phyloP scores from a whole-genome alignment of 495 filamentous ascomycete genomes.

The Tuber indicum region DNA sequence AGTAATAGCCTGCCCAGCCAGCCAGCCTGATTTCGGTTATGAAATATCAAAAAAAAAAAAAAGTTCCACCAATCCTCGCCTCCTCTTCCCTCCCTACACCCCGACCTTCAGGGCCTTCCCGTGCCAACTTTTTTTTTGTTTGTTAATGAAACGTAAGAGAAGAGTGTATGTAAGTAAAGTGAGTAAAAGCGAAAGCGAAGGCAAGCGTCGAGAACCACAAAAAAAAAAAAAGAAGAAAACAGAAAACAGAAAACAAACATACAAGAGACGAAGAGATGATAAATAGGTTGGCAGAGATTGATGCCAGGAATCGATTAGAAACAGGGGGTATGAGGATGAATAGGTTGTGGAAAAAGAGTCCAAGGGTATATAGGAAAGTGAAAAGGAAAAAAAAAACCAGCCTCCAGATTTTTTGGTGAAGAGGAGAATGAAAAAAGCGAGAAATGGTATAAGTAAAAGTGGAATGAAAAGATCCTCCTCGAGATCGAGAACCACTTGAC shows the following conservation, averaged over 20 bases:
- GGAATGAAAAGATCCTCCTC: too few species aligned
- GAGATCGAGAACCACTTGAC: conserved; percentile 11
- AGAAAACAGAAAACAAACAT: conserved; percentile 12
- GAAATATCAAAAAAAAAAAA: neutral
- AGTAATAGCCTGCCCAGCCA: neutral
- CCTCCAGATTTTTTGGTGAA: neutral
- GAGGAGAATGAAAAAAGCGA: neutral
- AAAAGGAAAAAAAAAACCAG: neutral
- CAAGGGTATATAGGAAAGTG: neutral
- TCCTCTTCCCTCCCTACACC: neutral
- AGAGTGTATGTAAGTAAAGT: conserved; percentile 14
- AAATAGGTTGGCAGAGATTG: neutral
- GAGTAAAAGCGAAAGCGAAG: conserved; percentile 2
- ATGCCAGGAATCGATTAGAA: neutral
- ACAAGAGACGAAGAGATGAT: conserved; percentile 25
- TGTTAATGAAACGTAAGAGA: conserved; percentile 7
- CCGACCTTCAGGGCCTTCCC: neutral
- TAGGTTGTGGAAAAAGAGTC: neutral
- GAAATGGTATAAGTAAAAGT: neutral
- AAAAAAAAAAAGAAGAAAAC: neutral
- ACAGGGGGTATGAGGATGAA: neutral
- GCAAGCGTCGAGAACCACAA: conserved; percentile 10
- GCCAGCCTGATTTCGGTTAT: neutral
- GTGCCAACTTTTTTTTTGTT: conserved; percentile 1
- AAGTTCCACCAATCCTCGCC: neutral